Conservation (phyloP, 169 alveolate genomes). For the Babesia sp. region DNA sequence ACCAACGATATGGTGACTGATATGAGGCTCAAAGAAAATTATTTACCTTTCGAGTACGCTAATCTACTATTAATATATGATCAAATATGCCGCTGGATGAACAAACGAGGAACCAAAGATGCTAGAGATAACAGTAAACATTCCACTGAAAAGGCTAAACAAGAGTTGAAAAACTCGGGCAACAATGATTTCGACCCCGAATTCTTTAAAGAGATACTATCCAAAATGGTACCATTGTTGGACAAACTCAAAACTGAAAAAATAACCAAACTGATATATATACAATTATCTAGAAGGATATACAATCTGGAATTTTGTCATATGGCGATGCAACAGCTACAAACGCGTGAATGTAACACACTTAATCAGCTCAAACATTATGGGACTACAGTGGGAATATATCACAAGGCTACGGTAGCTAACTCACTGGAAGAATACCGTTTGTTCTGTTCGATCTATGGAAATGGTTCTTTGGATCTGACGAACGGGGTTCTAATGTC, state of each 20-base stretch:
- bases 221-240: constrained; percentile 15
- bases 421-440: constrained; percentile 8
- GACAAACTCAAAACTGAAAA: constrained; percentile 44
- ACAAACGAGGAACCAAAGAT: constrained; percentile 13
- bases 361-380: not conserved
- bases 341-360: not conserved
- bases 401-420: not conserved
- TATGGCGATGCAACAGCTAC: not conserved
- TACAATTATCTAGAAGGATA: constrained; percentile 10
- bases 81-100: constrained; percentile 50
- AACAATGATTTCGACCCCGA: constrained; percentile 4
- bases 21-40: not conserved
- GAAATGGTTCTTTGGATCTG: not conserved
- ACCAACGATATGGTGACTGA: constrained; percentile 1
- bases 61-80: constrained; percentile 57
- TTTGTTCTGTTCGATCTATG: not conserved
- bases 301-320: constrained; percentile 21
- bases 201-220: constrained; percentile 9
- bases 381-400: constrained; percentile 6
- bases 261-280: constrained; percentile 36
- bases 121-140: not conserved
- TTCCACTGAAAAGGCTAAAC: not conserved
- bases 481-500: not conserved
- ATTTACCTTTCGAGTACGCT: constrained; percentile 47
- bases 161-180: not conserved